Evolutionary conservation across 176 grass and related monocot species (phyloP).

Genomic region (Calamus simplicifolius): DNA sequence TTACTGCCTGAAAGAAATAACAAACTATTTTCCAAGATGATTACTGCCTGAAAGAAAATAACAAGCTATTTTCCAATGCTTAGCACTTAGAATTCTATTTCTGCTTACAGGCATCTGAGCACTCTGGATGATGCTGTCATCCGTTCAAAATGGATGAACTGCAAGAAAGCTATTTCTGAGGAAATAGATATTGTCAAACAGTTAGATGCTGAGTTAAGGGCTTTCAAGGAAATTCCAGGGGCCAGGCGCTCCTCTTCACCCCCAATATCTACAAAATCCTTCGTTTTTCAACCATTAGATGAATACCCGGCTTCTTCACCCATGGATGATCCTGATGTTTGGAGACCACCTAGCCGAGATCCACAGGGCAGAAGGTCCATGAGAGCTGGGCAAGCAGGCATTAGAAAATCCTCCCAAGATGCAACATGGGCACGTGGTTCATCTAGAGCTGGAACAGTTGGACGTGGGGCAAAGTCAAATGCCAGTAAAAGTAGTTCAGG

Average conservation of each 20-base stretch:
- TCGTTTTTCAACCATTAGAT: slow-evolving; percentile 84
- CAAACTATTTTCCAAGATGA: too few relatives aligned
- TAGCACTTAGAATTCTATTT: neutral
- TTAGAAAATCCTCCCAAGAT: slow-evolving; percentile 69
- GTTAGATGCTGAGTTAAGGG: slow-evolving; percentile 60
- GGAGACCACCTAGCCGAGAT: slow-evolving; percentile 62
- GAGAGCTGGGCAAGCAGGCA: slow-evolving; percentile 35
- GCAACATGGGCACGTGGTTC: slow-evolving; percentile 70
- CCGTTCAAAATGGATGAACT: slow-evolving; percentile 79
- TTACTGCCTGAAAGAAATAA: too few relatives aligned
- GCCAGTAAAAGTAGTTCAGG: slow-evolving; percentile 40
- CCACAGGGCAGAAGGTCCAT: slow-evolving; percentile 45
- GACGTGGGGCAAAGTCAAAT: slow-evolving; percentile 54
- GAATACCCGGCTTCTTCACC: slow-evolving; percentile 75
- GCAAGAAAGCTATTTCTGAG: slow-evolving; percentile 79
- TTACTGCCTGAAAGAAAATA: too few relatives aligned
- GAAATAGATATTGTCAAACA: slow-evolving; percentile 86
- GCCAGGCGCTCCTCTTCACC: slow-evolving; percentile 60
- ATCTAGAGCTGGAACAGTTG: slow-evolving; percentile 49
- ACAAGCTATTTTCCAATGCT: too few relatives aligned
- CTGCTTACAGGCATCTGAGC: slow-evolving; percentile 60
- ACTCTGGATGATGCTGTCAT: slow-evolving; percentile 60
- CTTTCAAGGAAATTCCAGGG: slow-evolving; percentile 69
- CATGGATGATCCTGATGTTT: slow-evolving; percentile 83
- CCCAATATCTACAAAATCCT: slow-evolving; percentile 73